A percentile compares a stretch with the other conserved stretches of the same genome.
These are phyloP conservation scores for Pleurotus citrinopileatus DNA, from an alignment of 768 basidiomycete species.

Conservation along the genomic window DNA sequence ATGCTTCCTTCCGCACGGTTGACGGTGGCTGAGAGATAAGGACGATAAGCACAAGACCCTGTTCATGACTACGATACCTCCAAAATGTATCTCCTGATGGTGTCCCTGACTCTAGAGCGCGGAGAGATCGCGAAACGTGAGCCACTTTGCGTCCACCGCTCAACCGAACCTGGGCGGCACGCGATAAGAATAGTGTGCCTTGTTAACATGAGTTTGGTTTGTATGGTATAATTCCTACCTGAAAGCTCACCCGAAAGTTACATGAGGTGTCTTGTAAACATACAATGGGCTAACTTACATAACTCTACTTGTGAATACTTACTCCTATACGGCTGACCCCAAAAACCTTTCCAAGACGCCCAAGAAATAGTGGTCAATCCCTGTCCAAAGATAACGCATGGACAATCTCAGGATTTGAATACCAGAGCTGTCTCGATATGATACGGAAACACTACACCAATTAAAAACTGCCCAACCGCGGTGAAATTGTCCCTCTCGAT, in stretches of 20 bases:
- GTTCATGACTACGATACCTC: not conserved
- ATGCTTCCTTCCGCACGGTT: not conserved
- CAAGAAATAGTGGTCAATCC: not conserved
- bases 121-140: conserved; percentile 2
- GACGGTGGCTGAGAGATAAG: conserved; percentile 9
- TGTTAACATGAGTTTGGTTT: not conserved
- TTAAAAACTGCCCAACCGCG: not conserved
- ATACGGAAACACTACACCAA: not conserved
- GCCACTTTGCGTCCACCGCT: not conserved
- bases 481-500: not conserved
- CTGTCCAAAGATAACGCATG: not conserved
- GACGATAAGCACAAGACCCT: conserved; percentile 4
- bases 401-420: not conserved
- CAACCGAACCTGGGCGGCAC: not conserved
- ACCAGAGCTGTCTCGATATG: not conserved
- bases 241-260: not conserved
- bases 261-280: not conserved
- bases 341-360: not conserved
- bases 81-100: conserved; percentile 1
- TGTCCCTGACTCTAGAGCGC: conserved; percentile 6
- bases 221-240: not conserved
- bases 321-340: not conserved
- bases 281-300: not conserved
- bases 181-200: not conserved
- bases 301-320: not conserved